A percentile compares a stretch with the other conserved stretches of the same genome.
Conservation (phyloP, 2,329 filamentous ascomycete genomes). For the Penicillium crustosum region DNA sequence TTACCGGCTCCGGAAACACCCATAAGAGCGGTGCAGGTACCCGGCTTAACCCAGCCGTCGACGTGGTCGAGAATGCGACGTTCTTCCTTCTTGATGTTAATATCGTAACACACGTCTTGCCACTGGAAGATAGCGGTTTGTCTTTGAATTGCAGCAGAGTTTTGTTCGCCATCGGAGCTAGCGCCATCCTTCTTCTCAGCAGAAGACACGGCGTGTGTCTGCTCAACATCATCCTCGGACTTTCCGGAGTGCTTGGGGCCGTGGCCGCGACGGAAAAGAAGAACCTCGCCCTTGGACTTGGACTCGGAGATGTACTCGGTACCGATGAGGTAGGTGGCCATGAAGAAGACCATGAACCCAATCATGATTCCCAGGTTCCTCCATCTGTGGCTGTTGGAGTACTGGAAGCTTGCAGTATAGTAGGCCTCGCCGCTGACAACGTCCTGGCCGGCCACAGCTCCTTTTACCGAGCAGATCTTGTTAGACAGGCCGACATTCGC, state of each 20-base stretch:
- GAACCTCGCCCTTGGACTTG: constrained; percentile 74
- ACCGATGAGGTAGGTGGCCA: constrained; percentile 61
- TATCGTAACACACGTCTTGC: constrained; percentile 79
- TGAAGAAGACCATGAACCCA: constrained; percentile 63
- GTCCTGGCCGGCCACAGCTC: constrained; percentile 55
- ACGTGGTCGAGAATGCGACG: constrained; percentile 80
- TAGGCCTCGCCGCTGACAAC: constrained; percentile 61
- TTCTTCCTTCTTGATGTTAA: constrained; percentile 73
- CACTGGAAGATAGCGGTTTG: constrained; percentile 83
- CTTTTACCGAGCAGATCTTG: constrained; percentile 59
- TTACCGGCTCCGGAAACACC: constrained; percentile 90
- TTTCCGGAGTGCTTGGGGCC: constrained; percentile 43
- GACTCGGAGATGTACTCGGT: constrained; percentile 64
- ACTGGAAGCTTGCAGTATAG: constrained; percentile 56
- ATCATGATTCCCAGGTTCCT: constrained; percentile 68
- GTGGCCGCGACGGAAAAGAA: constrained; percentile 72
- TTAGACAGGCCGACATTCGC: constrained; percentile 32
- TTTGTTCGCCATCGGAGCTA: constrained; percentile 22
- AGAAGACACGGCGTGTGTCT: constrained; percentile 20
- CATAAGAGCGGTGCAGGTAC: constrained; percentile 87
- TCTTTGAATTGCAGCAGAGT: constrained; percentile 52
- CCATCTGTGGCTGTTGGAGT: constrained; percentile 63
- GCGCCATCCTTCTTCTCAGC: constrained; percentile 37
- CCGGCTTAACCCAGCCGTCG: constrained; percentile 91
- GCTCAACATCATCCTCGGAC: constrained; percentile 32